Evolutionary conservation across 1,284 basidiomycete species (phyloP).

Genomic region (Pseudozyma sp.): DNA sequence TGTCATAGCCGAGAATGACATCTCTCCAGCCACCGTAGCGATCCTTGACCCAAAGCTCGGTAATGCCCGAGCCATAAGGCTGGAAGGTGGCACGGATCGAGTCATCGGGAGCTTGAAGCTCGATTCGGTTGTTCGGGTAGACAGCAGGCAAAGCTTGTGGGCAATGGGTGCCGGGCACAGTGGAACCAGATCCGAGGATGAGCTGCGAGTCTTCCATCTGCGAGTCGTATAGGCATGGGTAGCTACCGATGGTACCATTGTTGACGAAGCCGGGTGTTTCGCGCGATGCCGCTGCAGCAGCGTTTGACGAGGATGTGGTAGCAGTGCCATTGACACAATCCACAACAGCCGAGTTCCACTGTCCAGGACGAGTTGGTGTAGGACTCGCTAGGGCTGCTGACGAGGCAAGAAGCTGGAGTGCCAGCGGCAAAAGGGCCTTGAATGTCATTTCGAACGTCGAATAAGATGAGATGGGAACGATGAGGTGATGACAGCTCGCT

Average conservation of each 20-base stretch:
- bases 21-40: constrained; percentile 56
- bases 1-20: constrained; percentile 60
- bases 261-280: constrained; percentile 60
- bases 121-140: constrained; percentile 59
- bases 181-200: constrained; percentile 34
- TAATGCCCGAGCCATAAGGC: constrained; percentile 59
- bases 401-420: constrained; percentile 36
- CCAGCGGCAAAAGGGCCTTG: constrained; percentile 30
- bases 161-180: constrained; percentile 31
- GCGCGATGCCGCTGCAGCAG: constrained; percentile 21
- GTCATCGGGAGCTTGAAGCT: constrained; percentile 58
- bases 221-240: constrained; percentile 37
- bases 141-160: constrained; percentile 43
- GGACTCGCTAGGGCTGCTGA: constrained; percentile 24
- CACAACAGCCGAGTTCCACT: constrained; percentile 5
- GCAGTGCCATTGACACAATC: constrained; percentile 14
- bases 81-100: constrained; percentile 56
- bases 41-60: constrained; percentile 64
- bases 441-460: constrained; percentile 14
- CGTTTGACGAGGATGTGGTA: constrained; percentile 4
- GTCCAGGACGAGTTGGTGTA: constrained; percentile 11
- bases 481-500: background rate
- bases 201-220: constrained; percentile 38
- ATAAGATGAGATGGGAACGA: background rate
- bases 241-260: constrained; percentile 60